phyloP scores from a whole-genome alignment of 164 flowering plant species.

The Annona squamosa region DNA sequence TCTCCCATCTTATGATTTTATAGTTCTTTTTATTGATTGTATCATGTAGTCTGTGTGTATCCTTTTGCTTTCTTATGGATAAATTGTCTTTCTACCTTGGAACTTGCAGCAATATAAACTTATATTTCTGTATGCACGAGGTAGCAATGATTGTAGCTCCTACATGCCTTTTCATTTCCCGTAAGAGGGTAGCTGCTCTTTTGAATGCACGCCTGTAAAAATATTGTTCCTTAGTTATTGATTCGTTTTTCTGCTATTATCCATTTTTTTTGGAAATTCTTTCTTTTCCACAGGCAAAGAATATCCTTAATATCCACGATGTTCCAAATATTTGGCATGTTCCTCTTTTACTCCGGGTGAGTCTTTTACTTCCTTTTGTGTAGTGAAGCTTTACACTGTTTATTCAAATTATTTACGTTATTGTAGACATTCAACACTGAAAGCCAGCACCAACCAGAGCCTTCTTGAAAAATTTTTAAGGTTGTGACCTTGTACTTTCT shows the following conservation, averaged over 20 bases:
- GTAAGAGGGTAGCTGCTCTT: background rate
- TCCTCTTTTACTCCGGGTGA: constrained; percentile 82
- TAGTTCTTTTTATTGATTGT: background rate
- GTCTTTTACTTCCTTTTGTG: constrained; percentile 15
- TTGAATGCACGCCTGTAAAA: background rate
- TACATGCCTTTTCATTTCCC: background rate
- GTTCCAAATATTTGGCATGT: constrained; percentile 98
- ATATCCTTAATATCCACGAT: constrained; percentile 85
- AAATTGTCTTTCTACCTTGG: background rate
- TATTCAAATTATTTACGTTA: background rate
- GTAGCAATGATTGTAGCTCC: background rate
- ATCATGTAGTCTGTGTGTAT: background rate
- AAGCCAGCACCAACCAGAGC: background rate
- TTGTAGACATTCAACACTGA: background rate
- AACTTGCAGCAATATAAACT: background rate
- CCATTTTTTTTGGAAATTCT: background rate
- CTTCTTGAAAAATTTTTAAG: background rate
- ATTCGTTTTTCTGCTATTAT: background rate
- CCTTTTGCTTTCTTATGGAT: background rate
- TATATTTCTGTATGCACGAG: background rate
- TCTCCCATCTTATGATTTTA: constrained; percentile 5
- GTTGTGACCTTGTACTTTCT: constrained; percentile 19
- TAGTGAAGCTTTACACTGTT: too few species aligned
- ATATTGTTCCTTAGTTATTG: background rate
- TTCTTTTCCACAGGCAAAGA: constrained; percentile 43